Evolutionary conservation across 257 asterid species (phyloP).

Genomic region (Leonotis leonurus): DNA sequence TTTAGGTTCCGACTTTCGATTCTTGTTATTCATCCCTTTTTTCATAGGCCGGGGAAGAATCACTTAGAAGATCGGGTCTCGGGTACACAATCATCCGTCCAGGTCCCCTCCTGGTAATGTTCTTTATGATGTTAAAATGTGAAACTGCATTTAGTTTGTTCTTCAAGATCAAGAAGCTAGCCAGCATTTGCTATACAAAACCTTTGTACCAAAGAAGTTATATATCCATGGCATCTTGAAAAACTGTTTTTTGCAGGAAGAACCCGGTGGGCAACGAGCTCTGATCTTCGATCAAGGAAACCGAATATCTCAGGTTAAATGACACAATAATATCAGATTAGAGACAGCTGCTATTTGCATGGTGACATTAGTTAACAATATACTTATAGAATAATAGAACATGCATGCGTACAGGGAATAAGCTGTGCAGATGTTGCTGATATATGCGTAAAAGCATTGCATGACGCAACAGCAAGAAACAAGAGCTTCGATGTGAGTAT

Average conservation of each 20-base stretch:
- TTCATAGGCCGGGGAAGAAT: conserved; percentile 86
- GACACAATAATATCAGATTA: neutral
- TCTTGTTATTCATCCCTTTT: conserved; percentile 12
- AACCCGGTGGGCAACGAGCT: conserved; percentile 98
- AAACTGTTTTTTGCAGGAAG: conserved; percentile 53
- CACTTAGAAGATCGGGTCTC: conserved; percentile 83
- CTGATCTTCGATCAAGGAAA: conserved; percentile 95
- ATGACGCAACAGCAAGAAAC: conserved; percentile 94
- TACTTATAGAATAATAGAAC: neutral
- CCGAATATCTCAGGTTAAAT: conserved; percentile 80
- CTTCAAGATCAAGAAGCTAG: too few relatives aligned
- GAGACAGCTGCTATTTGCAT: neutral
- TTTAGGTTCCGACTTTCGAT: neutral
- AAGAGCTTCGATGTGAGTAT: conserved; percentile 91
- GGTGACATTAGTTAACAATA: conserved; percentile 10
- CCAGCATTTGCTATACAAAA: too few relatives aligned
- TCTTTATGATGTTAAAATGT: neutral
- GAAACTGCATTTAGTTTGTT: neutral
- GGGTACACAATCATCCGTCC: conserved; percentile 95
- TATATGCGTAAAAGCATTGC: conserved; percentile 94
- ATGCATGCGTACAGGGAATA: conserved; percentile 49
- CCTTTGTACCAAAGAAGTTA: too few relatives aligned
- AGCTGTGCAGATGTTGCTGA: conserved; percentile 99
- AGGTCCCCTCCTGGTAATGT: conserved; percentile 79
- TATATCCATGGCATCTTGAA: too few relatives aligned